Conservation (phyloP, 495 filamentous ascomycete genomes). For the Aspergillus sclerotioniger region DNA sequence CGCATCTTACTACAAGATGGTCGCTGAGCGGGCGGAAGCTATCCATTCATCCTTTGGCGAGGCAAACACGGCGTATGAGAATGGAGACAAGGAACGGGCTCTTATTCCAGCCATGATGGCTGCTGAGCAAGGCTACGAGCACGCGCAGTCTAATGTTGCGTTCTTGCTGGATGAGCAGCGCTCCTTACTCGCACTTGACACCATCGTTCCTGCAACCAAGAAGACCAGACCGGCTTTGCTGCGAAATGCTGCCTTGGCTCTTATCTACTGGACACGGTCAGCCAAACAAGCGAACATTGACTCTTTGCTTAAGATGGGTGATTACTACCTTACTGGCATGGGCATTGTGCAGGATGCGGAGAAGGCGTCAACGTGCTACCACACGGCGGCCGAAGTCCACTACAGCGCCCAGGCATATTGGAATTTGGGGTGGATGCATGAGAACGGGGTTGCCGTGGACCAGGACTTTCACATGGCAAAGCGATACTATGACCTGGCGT, state of each 20-base stretch:
- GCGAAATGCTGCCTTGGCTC: constrained; percentile 69
- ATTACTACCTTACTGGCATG: constrained; percentile 85
- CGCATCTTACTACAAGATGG: constrained; percentile 88
- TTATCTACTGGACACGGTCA: constrained; percentile 96
- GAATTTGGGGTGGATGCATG: constrained; percentile 99
- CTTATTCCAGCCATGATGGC: constrained; percentile 85
- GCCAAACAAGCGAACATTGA: constrained; percentile 93
- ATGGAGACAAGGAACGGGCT: constrained; percentile 82
- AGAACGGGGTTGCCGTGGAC: constrained; percentile 88
- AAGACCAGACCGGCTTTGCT: constrained; percentile 52
- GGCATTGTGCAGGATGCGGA: constrained; percentile 70
- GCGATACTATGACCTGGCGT: constrained; percentile 87
- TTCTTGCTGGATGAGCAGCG: constrained; percentile 83
- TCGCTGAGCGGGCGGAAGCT: constrained; percentile 83
- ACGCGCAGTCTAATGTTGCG: constrained; percentile 90
- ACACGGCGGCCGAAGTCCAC: constrained; percentile 82
- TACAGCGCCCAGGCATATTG: constrained; percentile 94
- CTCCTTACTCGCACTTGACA: constrained; percentile 54
- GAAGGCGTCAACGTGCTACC: constrained; percentile 91
- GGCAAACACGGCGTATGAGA: constrained; percentile 79
- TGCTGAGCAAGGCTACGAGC: constrained; percentile 94
- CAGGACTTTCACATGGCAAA: constrained; percentile 99
- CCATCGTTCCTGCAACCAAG: constrained; percentile 39
- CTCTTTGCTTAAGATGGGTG: constrained; percentile 95
- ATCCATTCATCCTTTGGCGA: constrained; percentile 83